Base-by-base conservation (phyloP, 1,284 basidiomycete genomes). In the Stereum hirsutum region DNA sequence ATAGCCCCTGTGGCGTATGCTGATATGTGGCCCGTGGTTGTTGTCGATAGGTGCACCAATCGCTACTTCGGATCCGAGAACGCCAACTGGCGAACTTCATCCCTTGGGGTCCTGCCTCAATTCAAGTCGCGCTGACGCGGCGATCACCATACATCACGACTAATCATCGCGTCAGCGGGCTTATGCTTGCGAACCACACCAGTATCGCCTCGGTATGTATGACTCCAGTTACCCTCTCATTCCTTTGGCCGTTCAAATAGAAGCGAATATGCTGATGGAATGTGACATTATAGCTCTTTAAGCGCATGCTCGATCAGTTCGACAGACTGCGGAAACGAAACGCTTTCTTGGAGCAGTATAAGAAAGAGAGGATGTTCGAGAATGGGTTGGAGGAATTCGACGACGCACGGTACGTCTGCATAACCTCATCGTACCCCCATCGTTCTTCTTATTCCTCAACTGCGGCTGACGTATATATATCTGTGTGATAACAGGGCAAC, bases 131-230 rank as follows among this genome's bases (percentile, higher is more conserved):
- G 4, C 68, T 98, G 48, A 96, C 94, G 1, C 85, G 91, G 51
- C 83, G 79, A 58, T 95, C 88, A 41, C 94, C 91, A 7, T 96
- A 93, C 59, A 72, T 96, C 45, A 75, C 81, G 14, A 83, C 88
- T 38, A 89, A 84, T 55, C 92, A 95, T 61, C 82, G 91, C 20
- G 95, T 97, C 46, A 97, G 89, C 60, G 96, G 96, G 1, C 74
- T 99, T 47, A 99, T 99, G 96, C 77, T 99, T 43, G 96, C 95
- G 11, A 99, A 99, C 57, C 95, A 99, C 60, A 99, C 96, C 5
- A 94, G 92, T 53, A 93, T 99, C 49, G 91, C 89, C 26, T 91
- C 89, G 28, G 91, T 94, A 52, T 46, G 88, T 73, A 2, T 26
- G n/a, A n/a, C n/a, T n/a, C n/a, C n/a, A n/a, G n/a, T n/a, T n/a